phyloP scores from a whole-genome alignment of 495 filamentous ascomycete species.

The Peziza echinospora region DNA sequence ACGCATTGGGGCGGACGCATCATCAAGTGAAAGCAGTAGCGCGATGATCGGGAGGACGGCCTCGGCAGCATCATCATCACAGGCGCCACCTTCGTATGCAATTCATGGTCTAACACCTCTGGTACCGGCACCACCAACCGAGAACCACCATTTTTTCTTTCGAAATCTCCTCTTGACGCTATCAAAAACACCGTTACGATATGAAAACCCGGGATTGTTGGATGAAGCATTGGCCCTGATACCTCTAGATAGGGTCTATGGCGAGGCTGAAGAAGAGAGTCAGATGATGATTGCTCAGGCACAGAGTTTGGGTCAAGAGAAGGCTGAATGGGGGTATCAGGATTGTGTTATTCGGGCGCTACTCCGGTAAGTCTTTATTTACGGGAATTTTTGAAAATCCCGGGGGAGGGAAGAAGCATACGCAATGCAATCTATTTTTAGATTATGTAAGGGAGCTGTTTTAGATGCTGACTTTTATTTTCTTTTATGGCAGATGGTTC shows the following conservation, averaged over 20 bases:
- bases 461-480: slow-evolving; percentile 18
- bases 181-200: slow-evolving; percentile 68
- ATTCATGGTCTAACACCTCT: neutral
- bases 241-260: slow-evolving; percentile 78
- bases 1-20: neutral
- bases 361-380: slow-evolving; percentile 42
- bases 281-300: slow-evolving; percentile 73
- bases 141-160: slow-evolving; percentile 56
- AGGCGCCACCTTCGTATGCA: neutral
- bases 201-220: slow-evolving; percentile 88
- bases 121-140: slow-evolving; percentile 53
- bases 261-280: slow-evolving; percentile 79
- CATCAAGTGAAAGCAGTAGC: neutral
- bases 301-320: slow-evolving; percentile 54
- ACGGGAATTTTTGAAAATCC: slow-evolving; percentile 8
- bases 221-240: slow-evolving; percentile 78
- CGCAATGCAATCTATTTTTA: neutral
- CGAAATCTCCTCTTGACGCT: slow-evolving; percentile 60
- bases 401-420: slow-evolving; percentile 4
- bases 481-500: slow-evolving; percentile 54
- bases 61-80: neutral
- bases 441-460: slow-evolving; percentile 1
- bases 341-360: slow-evolving; percentile 89
- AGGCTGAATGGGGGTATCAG: slow-evolving; percentile 92
- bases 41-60: neutral